These are phyloP conservation scores for Rhododendron simsii DNA, from an alignment of 148 eudicot genomes.

Conservation along the genomic window DNA sequence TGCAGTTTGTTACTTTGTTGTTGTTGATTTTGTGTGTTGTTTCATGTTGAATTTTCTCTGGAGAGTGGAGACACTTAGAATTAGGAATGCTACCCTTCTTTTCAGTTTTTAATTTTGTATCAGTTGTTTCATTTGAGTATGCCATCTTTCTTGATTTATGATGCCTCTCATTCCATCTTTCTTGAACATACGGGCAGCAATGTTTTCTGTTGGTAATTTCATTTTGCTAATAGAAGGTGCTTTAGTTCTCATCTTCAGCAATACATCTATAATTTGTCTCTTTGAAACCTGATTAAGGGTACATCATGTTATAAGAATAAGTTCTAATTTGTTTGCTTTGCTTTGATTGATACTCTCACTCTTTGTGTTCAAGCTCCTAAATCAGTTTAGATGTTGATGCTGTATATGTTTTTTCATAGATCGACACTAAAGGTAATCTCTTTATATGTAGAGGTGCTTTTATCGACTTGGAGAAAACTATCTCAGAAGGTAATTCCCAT, in stretches of 20 bases:
- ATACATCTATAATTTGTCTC: neutral
- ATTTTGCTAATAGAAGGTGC: neutral
- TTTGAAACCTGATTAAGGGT: neutral
- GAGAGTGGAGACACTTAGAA: no score
- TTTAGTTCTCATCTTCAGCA: neutral
- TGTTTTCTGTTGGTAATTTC: no score
- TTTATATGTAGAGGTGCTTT: slow-evolving; percentile 99
- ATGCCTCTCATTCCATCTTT: no score
- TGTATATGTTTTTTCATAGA: slow-evolving; percentile 32
- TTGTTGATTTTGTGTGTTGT: no score
- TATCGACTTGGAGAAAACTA: slow-evolving; percentile 92
- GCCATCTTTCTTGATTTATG: no score
- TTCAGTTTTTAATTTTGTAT: no score
- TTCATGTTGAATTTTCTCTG: neutral
- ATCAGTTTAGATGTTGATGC: neutral
- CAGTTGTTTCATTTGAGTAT: no score
- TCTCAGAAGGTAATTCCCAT: slow-evolving; percentile 17
- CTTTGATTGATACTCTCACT: neutral
- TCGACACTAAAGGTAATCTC: slow-evolving; percentile 93
- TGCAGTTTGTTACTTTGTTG: neutral
- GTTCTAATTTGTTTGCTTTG: neutral
- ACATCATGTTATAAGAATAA: neutral
- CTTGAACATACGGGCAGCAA: no score
- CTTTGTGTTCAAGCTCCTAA: neutral
- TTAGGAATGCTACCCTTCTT: no score